Evolutionary conservation across 257 asterid genomes (phyloP).

Genomic region (Penstemon davidsonii): DNA sequence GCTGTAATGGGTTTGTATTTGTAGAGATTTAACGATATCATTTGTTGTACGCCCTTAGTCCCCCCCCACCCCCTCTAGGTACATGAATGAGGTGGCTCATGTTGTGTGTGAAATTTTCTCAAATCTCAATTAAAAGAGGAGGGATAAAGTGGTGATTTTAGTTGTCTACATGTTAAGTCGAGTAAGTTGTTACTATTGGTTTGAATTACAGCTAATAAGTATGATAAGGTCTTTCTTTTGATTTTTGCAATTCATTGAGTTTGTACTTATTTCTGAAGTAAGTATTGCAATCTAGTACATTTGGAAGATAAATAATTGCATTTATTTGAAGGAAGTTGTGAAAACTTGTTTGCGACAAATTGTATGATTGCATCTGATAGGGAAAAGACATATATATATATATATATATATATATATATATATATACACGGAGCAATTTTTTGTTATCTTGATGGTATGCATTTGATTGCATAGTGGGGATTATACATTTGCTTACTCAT

Average conservation of each 20-base stretch:
- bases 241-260: background rate
- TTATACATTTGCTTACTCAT: background rate
- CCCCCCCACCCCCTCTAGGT: no score
- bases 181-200: background rate
- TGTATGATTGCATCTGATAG: conserved; percentile 16
- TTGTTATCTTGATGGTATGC: no score
- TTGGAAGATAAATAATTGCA: background rate
- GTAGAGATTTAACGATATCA: no score
- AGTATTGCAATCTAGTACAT: background rate
- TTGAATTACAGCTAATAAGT: background rate
- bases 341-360: background rate
- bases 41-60: no score
- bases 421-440: no score
- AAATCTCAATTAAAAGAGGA: no score
- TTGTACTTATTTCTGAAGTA: background rate
- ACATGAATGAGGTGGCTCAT: no score
- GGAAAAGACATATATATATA: no score
- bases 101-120: no score
- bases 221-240: background rate
- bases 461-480: background rate
- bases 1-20: background rate
- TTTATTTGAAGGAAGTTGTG: background rate
- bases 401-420: no score
- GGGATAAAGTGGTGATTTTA: background rate
- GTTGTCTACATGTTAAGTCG: background rate